A percentile compares a stretch with the other conserved stretches of the same genome.
Evolutionary conservation across 495 filamentous ascomycete genomes (phyloP).

Genomic region (Wilcoxina mikolae): DNA sequence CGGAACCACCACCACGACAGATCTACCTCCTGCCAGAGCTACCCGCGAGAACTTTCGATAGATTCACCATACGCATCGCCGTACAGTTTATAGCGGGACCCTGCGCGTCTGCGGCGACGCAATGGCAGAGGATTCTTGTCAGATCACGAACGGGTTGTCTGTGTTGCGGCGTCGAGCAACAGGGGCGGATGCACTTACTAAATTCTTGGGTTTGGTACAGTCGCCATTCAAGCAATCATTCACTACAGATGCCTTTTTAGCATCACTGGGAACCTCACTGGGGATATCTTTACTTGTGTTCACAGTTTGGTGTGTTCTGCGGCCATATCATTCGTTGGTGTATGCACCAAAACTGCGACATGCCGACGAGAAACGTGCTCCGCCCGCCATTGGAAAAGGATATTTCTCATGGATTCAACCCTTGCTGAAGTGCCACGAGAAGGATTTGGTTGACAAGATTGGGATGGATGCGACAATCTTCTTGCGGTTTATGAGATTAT

Average conservation of each 20-base stretch:
- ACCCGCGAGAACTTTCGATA: not conserved
- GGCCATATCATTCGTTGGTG: conserved; percentile 76
- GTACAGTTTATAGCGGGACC: not conserved
- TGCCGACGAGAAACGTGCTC: conserved; percentile 79
- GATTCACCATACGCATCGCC: not conserved
- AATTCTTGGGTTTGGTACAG: conserved; percentile 21
- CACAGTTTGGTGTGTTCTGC: conserved; percentile 69
- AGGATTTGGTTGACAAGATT: conserved; percentile 56
- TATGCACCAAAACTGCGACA: conserved; percentile 92
- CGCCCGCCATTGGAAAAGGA: conserved; percentile 78
- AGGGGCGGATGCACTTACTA: conserved; percentile 9
- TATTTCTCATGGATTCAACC: conserved; percentile 74
- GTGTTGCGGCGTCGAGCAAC: conserved; percentile 7
- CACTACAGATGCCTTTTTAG: conserved; percentile 50
- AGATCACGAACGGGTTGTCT: conserved; percentile 5
- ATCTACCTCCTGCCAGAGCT: not conserved
- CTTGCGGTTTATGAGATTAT: conserved; percentile 78
- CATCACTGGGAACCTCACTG: conserved; percentile 71
- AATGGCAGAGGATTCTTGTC: conserved; percentile 7
- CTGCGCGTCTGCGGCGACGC: not conserved
- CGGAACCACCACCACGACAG: not conserved
- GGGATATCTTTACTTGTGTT: conserved; percentile 55
- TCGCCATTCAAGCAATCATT: conserved; percentile 35
- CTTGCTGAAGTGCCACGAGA: conserved; percentile 58
- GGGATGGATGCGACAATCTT: conserved; percentile 88